Conservation (phyloP, 345 rosid genomes). For the Populus simonii region DNA sequence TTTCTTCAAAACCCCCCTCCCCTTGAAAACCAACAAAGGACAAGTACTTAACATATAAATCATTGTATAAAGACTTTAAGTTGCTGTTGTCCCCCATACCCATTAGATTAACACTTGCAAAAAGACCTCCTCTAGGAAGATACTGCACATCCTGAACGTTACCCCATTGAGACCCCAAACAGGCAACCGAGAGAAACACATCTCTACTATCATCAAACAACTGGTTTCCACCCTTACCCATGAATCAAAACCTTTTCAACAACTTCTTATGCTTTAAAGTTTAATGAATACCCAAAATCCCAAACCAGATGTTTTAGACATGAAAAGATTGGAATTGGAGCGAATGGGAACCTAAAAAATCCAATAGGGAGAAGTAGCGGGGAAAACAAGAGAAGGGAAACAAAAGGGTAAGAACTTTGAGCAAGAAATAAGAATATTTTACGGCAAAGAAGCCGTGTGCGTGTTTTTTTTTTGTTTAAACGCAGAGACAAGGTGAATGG, state of each 20-base stretch:
- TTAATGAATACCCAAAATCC: conserved; percentile 7
- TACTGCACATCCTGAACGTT: conserved; percentile 26
- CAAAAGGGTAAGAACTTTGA: background rate
- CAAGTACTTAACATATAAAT: conserved; percentile 60
- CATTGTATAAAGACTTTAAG: conserved; percentile 44
- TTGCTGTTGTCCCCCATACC: conserved; percentile 54
- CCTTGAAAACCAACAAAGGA: conserved; percentile 45
- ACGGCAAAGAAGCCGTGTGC: no score
- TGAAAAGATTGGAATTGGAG: conserved; percentile 24
- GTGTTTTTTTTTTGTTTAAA: no score
- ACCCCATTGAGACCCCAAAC: conserved; percentile 55
- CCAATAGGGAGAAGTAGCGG: conserved; percentile 17
- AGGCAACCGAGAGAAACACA: conserved; percentile 51
- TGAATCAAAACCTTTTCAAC: conserved; percentile 14
- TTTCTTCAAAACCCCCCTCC: conserved; percentile 41
- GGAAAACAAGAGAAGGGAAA: conserved; percentile 2
- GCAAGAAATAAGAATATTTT: background rate
- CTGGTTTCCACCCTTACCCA: conserved; percentile 57
- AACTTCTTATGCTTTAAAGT: background rate
- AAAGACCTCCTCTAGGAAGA: conserved; percentile 50
- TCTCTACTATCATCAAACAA: conserved; percentile 58
- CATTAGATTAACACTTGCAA: conserved; percentile 71
- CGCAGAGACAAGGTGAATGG: no score
- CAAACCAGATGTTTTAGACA: background rate
- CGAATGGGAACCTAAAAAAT: conserved; percentile 26